Evolutionary conservation across 2,329 filamentous ascomycete genomes (phyloP).

Genomic region (Colletotrichum falcatum): DNA sequence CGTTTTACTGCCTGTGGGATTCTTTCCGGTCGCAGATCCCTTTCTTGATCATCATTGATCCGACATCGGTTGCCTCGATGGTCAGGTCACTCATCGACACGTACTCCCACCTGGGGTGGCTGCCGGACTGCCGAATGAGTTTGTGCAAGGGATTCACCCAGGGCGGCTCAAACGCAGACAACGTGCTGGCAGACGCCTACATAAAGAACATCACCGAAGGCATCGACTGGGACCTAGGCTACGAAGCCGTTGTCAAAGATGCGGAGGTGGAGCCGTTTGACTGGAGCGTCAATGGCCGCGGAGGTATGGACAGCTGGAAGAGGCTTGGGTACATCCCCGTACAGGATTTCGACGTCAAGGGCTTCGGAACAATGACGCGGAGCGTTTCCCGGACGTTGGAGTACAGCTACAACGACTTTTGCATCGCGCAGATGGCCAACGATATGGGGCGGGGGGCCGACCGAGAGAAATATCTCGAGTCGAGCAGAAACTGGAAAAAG

Average conservation of each 20-base stretch:
- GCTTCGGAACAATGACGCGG: conserved; percentile 77
- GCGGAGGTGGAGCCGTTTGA: conserved; percentile 77
- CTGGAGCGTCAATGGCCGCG: conserved; percentile 78
- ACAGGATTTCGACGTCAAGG: conserved; percentile 74
- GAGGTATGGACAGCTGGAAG: conserved; percentile 80
- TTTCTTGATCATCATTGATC: conserved; percentile 76
- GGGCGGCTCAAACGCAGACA: conserved; percentile 80
- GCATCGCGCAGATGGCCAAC: conserved; percentile 72
- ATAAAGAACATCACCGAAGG: conserved; percentile 72
- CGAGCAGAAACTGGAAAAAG: conserved; percentile 75
- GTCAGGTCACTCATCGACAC: conserved; percentile 78
- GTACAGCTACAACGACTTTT: conserved; percentile 83
- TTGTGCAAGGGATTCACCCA: conserved; percentile 80
- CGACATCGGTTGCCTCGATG: conserved; percentile 72
- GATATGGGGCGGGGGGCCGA: conserved; percentile 66
- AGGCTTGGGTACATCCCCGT: conserved; percentile 76
- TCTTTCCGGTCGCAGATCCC: conserved; percentile 77
- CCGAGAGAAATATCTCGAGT: conserved; percentile 67
- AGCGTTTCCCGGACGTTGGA: conserved; percentile 80
- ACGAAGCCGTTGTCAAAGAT: conserved; percentile 78
- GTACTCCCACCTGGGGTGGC: conserved; percentile 75
- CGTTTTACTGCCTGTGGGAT: conserved; percentile 83
- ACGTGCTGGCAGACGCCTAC: conserved; percentile 75
- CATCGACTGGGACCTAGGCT: conserved; percentile 76
- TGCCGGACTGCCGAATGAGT: conserved; percentile 83